A percentile compares a stretch with the other conserved stretches of the same genome.
Conservation (phyloP, 116 monocot genomes). For the Papilionanthe hybrid region DNA sequence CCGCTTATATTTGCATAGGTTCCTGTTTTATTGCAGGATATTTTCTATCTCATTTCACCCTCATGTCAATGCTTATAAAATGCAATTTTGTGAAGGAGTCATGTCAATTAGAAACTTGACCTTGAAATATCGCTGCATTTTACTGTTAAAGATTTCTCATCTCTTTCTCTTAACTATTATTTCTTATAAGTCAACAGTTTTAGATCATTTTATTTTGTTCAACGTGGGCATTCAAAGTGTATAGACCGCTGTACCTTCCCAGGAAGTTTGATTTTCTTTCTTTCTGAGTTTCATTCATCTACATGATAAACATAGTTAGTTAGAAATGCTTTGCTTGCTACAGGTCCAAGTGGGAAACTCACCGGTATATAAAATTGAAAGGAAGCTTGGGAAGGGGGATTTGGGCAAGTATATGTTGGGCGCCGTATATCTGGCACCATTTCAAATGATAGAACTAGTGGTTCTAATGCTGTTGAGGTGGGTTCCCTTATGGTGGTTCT, state of each 20-base stretch:
- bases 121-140: not conserved
- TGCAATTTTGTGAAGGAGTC: no score
- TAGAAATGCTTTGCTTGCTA: conserved; percentile 4
- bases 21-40: no score
- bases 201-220: not conserved
- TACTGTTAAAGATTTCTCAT: not conserved
- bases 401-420: conserved; percentile 67
- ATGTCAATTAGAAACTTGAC: no score
- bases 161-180: not conserved
- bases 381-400: conserved; percentile 58
- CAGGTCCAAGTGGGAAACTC: conserved; percentile 50
- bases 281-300: not conserved
- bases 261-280: not conserved
- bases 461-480: conserved; percentile 51
- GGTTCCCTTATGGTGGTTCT: not conserved
- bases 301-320: not conserved
- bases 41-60: no score
- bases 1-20: no score
- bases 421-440: conserved; percentile 29
- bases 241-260: not conserved
- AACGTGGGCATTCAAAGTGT: not conserved
- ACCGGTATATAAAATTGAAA: conserved; percentile 43
- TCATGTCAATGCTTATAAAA: no score
- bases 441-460: conserved; percentile 21
- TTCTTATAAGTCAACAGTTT: not conserved